These are phyloP conservation scores for Wickerhamiella bombiphila DNA, from an alignment of 805 yeast species.

Conservation along the genomic window DNA sequence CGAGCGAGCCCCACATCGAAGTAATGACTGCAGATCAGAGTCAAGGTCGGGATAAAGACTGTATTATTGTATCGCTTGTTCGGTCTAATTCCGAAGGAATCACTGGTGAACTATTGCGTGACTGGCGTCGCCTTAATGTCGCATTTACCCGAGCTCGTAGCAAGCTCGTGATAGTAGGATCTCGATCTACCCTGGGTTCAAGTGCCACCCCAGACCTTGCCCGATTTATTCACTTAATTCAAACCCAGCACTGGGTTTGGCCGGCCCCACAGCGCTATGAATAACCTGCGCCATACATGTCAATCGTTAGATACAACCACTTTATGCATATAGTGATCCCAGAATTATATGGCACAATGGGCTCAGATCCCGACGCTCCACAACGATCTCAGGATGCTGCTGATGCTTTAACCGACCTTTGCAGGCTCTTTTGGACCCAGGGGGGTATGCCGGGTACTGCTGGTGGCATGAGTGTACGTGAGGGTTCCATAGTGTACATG, in stretches of 20 bases:
- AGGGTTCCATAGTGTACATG: constrained; percentile 43
- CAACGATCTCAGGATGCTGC: constrained; percentile 45
- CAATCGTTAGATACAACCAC: too few species aligned
- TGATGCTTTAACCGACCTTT: constrained; percentile 66
- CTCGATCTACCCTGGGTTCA: constrained; percentile 40
- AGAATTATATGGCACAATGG: constrained; percentile 15
- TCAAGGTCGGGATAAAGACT: constrained; percentile 91
- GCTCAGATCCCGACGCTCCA: constrained; percentile 17
- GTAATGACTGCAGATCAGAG: constrained; percentile 86
- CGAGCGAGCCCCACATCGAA: constrained; percentile 38
- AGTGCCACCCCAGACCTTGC: background rate
- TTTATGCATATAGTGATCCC: too few species aligned
- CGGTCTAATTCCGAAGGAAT: constrained; percentile 52
- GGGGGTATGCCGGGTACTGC: constrained; percentile 96
- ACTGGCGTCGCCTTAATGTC: constrained; percentile 87
- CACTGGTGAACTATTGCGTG: constrained; percentile 68
- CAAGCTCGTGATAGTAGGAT: constrained; percentile 74
- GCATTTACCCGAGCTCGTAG: constrained; percentile 83
- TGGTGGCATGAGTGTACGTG: constrained; percentile 75
- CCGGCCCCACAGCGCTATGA: too few species aligned
- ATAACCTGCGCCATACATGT: too few species aligned
- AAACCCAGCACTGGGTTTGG: background rate
- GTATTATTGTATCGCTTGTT: constrained; percentile 79
- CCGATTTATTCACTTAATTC: background rate
- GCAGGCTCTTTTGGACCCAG: constrained; percentile 58